Evolutionary conservation across 1,284 basidiomycete genomes (phyloP), one percentile per base, ranked within the genome.

Genomic region (Ustanciosporium gigantosporum): DNA sequence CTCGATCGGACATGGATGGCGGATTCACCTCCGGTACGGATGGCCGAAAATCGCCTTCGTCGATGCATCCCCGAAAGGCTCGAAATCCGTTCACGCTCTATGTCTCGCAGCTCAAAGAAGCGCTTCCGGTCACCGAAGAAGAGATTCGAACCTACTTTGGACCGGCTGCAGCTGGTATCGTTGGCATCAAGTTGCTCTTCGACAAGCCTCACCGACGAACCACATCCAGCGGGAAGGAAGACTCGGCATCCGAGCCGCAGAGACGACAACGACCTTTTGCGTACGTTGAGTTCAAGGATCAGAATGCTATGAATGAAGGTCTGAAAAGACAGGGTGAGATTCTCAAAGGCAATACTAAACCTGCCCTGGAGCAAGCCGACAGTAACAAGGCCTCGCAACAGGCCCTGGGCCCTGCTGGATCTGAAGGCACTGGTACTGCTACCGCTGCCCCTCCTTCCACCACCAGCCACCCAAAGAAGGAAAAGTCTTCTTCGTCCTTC

Each of bases 121-220:
- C 66, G 3, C 43, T 68, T 20, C 71, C 71, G 5, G 59, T 73
- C 3, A 47, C 40, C n/a, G 68, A 73, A 32, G 49, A 52, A 25
- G 66, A 70, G 21, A 36, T 73, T 21, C 57, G 52, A 2, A 46
- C 43, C 22, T 73, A 65, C 61, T 73, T 73, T 53, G 71, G 68
- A 8, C 58, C 59, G 13, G 62, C 64, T n/a, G 65, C 68, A 2
- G 36, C 34, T 2, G 50, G 60, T 5, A 68, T 73, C 23, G 34
- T 41, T 6, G 51, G 57, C 2, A 52, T 73, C 37, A 65, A 68
- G 47, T 52, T 73, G 9, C 46, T 57, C 8, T 67, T 59, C 39
- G 62, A 66, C 37, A 66, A 66, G 35, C 43, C 53, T 25, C 61
- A 66, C 21, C 34, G 62, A 3, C 41, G 58, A 3, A 53, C 48